These are phyloP conservation scores for Anthoceros angustus DNA, from an alignment of 225 moss, liverwort and hornwort genomes.

Conservation along the genomic window DNA sequence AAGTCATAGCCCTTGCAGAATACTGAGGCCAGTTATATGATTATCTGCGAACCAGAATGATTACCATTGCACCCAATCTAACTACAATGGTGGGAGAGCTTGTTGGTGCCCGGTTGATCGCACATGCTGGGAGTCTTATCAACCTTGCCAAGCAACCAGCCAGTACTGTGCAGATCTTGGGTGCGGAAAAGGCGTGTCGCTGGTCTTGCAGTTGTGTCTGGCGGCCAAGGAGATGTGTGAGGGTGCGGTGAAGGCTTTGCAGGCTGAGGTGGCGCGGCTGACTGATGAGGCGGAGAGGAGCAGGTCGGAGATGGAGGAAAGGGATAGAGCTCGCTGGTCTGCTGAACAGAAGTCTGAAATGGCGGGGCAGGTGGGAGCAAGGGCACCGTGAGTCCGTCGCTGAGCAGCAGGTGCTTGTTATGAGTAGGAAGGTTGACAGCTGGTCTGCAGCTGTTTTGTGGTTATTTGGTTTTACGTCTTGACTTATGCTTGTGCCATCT, in stretches of 20 bases:
- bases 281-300: too few relatives aligned
- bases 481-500: not conserved
- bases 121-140: constrained; percentile 69
- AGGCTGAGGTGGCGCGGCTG: too few relatives aligned
- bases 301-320: too few relatives aligned
- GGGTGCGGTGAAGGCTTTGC: too few relatives aligned
- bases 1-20: constrained; percentile 59
- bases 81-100: constrained; percentile 69
- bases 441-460: not conserved
- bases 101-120: constrained; percentile 70
- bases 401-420: too few relatives aligned
- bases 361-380: too few relatives aligned
- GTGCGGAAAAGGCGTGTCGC: constrained; percentile 50
- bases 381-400: too few relatives aligned
- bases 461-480: not conserved
- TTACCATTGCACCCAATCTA: constrained; percentile 71
- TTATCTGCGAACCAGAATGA: constrained; percentile 70
- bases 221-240: too few relatives aligned
- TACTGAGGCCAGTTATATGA: constrained; percentile 66
- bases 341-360: too few relatives aligned
- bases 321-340: too few relatives aligned
- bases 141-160: constrained; percentile 72
- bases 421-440: too few relatives aligned
- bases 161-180: constrained; percentile 82
- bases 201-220: not conserved